These are phyloP conservation scores for Penicillium sp. DNA, from an alignment of 2,329 filamentous ascomycete genomes.

Conservation along the genomic window DNA sequence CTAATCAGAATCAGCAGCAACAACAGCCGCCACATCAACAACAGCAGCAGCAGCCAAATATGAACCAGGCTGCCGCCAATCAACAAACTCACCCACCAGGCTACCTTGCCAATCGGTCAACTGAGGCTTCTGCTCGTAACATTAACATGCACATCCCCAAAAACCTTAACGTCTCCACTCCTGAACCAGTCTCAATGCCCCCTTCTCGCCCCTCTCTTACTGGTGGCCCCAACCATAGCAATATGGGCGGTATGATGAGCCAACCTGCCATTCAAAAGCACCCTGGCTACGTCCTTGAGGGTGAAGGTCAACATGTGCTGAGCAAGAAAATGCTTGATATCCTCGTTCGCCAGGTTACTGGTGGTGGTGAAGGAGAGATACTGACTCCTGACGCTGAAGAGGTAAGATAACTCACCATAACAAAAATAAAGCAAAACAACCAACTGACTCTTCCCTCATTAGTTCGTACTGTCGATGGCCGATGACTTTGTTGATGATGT, in stretches of 20 bases:
- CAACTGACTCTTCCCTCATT: slow-evolving; percentile 1
- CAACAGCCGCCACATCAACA: not conserved
- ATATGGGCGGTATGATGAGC: slow-evolving; percentile 74
- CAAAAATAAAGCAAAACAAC: not conserved
- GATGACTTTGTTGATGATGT: slow-evolving; percentile 96
- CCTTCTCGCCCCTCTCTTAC: slow-evolving; percentile 78
- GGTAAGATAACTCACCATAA: slow-evolving; percentile 54
- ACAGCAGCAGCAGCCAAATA: slow-evolving; percentile 25
- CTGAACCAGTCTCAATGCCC: slow-evolving; percentile 72
- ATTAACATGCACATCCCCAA: slow-evolving; percentile 82
- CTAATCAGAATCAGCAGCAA: slow-evolving; percentile 23
- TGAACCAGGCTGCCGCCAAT: slow-evolving; percentile 32
- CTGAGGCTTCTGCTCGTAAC: slow-evolving; percentile 45
- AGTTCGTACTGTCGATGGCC: slow-evolving; percentile 85
- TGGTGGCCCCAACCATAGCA: slow-evolving; percentile 71
- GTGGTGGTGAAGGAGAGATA: slow-evolving; percentile 72
- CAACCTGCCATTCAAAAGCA: slow-evolving; percentile 83
- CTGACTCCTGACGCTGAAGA: slow-evolving; percentile 94
- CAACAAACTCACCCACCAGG: slow-evolving; percentile 44
- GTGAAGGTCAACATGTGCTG: slow-evolving; percentile 88
- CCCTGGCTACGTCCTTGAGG: slow-evolving; percentile 82
- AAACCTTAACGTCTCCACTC: slow-evolving; percentile 69
- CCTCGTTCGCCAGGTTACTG: slow-evolving; percentile 89
- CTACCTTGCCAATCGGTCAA: slow-evolving; percentile 43
- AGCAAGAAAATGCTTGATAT: slow-evolving; percentile 98